Evolutionary conservation across 2,329 filamentous ascomycete genomes (phyloP), one percentile per base, ranked within the genome.

Genomic region (Colletotrichum sansevieriae): DNA sequence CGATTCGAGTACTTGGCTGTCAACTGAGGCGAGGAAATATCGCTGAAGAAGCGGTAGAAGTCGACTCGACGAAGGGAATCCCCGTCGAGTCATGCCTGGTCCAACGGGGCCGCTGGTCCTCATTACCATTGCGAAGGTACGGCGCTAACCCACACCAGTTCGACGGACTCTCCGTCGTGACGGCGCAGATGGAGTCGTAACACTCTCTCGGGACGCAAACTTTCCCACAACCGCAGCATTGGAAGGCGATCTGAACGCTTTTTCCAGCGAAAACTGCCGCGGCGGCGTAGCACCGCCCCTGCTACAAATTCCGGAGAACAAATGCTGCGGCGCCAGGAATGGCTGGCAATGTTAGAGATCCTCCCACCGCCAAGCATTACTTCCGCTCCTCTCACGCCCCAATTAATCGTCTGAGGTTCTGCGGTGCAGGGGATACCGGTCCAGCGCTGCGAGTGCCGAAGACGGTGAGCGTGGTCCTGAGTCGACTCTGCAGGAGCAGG

Each of bases 331-430:
- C 4, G 33, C 57, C 49, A 25, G 57, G 57, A 51, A 60, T 39
- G 44, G 29, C 57, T 51, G 44, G 57, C 29, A 41, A 29, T 15
- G 41, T n/a, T n/a, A 44, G 41, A 59, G 41, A 58, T 46, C 15
- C 10, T 25, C 39, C 55, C 56, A 59, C 41, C 33, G 44, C 44
- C 57, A 51, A 60, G 10, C 29, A 46, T 3, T 35, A 10, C 56
- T 10, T 46, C 41, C 12, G 22, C 13, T 41, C 12, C 56, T 33
- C 51, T 55, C 51, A 15, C 18, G 20, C 51, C 18, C 52, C 37
- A 43, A 54, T 44, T 55, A 68, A 60, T 68, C 65, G 65, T 68
- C 65, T 65, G 65, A 68, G 65, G 55, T 65, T 59, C 41, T 52
- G 29, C 47, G 49, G 7, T n/a, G 46, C 47, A 58, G 37, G 41